Conservation (phyloP, 2,329 filamentous ascomycete genomes). For the Sarocladiaceae sp. region DNA sequence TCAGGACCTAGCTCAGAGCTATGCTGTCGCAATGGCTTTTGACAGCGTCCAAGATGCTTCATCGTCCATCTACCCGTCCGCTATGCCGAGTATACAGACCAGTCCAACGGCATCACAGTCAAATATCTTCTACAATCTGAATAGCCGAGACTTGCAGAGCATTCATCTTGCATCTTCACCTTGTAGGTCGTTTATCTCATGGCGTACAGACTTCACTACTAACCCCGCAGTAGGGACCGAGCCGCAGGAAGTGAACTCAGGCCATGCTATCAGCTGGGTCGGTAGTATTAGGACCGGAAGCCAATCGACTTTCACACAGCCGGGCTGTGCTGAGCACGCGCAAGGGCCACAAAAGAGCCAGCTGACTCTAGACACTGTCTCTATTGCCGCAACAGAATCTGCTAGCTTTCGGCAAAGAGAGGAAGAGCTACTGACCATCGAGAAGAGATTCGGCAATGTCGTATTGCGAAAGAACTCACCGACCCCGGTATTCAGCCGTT, state of each 20-base stretch:
- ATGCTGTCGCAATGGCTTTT: slow-evolving; percentile 13
- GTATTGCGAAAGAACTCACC: slow-evolving; percentile 24
- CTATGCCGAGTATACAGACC: slow-evolving; percentile 26
- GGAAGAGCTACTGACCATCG: slow-evolving; percentile 32
- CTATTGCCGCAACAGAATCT: slow-evolving; percentile 23
- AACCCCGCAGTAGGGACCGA: too few relatives aligned
- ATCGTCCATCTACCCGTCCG: slow-evolving; percentile 31
- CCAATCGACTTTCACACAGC: slow-evolving; percentile 9
- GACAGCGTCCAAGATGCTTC: slow-evolving; percentile 11
- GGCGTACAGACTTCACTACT: too few relatives aligned
- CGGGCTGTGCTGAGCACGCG: slow-evolving; percentile 8
- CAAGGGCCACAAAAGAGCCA: background rate
- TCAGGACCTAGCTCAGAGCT: slow-evolving; percentile 12
- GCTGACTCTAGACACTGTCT: slow-evolving; percentile 1
- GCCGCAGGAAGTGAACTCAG: background rate
- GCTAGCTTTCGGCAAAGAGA: slow-evolving; percentile 33
- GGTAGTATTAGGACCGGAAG: background rate
- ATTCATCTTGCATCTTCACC: slow-evolving; percentile 31
- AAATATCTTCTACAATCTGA: slow-evolving; percentile 22
- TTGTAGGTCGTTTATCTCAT: too few relatives aligned
- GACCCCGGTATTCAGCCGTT: slow-evolving; percentile 30
- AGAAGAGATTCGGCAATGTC: slow-evolving; percentile 35
- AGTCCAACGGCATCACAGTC: slow-evolving; percentile 24
- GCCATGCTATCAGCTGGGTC: background rate
- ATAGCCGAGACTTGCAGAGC: slow-evolving; percentile 26